Percentiles rank a stretch among this genome's conserved stretches.
Evolutionary conservation across 345 rosid species (phyloP).

Genomic region (Dimocarpus longan): DNA sequence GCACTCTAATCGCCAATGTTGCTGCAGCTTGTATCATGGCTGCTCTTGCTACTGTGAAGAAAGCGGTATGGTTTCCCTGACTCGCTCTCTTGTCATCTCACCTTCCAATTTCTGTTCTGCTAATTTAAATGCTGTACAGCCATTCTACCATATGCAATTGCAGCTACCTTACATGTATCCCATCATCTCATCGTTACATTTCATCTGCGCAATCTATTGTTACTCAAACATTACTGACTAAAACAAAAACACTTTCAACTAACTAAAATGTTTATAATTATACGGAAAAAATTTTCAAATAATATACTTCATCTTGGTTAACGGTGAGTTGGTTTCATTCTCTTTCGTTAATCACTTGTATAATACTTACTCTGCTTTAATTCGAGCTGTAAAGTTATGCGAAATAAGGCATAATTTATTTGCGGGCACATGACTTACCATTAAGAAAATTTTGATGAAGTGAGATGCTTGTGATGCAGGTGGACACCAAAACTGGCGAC

Average conservation of each 20-base stretch:
- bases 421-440: background rate
- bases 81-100: background rate
- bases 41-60: constrained; percentile 60
- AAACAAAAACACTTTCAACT: no score
- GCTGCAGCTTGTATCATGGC: constrained; percentile 83
- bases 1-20: constrained; percentile 82
- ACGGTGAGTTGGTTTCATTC: background rate
- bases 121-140: background rate
- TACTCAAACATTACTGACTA: no score
- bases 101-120: background rate
- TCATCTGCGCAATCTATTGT: no score
- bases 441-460: background rate
- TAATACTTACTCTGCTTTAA: background rate
- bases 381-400: background rate
- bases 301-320: background rate
- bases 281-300: background rate
- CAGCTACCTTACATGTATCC: no score
- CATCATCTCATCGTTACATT: no score
- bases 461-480: constrained; percentile 41
- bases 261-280: no score
- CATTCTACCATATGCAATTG: no score
- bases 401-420: background rate
- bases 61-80: constrained; percentile 47
- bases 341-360: background rate
- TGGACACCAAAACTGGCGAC: constrained; percentile 46